phyloP scores from a whole-genome alignment of 1,284 basidiomycete genomes.

The Malassezia sp. region DNA sequence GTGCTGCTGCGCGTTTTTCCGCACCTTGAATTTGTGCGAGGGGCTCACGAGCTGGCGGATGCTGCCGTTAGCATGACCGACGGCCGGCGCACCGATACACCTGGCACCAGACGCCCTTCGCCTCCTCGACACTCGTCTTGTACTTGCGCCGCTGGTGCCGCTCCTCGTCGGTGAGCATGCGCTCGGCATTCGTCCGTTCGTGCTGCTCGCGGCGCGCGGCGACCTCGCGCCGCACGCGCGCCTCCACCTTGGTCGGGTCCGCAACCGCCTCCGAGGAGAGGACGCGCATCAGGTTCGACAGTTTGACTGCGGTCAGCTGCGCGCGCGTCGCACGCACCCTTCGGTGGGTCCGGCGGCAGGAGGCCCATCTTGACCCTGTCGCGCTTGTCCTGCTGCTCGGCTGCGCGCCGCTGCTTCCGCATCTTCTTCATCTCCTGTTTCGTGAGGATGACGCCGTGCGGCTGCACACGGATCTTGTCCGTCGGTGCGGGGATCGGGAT shows the following conservation, averaged over 20 bases:
- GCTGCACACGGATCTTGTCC: constrained; percentile 63
- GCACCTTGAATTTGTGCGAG: constrained; percentile 87
- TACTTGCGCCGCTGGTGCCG: constrained; percentile 67
- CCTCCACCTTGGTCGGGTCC: constrained; percentile 94
- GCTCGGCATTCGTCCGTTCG: constrained; percentile 78
- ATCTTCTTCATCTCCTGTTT: constrained; percentile 88
- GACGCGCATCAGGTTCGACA: constrained; percentile 95
- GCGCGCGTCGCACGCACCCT: no score
- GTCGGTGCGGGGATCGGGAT: constrained; percentile 85
- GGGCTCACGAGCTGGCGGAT: constrained; percentile 81
- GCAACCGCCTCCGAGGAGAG: constrained; percentile 89
- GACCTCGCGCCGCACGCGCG: constrained; percentile 81
- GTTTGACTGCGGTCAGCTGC: no score
- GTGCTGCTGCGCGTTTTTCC: constrained; percentile 85
- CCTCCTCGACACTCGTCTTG: constrained; percentile 53
- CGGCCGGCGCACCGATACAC: no score
- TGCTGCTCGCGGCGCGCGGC: constrained; percentile 76
- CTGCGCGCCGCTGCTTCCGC: constrained; percentile 73
- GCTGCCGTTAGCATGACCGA: no score
- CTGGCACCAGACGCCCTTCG: constrained; percentile 70
- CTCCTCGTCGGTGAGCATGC: constrained; percentile 83
- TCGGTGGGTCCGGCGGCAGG: constrained; percentile 84
- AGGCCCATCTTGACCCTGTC: constrained; percentile 93
- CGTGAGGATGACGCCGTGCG: constrained; percentile 47
- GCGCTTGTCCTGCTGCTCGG: constrained; percentile 83